phyloP scores from a whole-genome alignment of 2,329 filamentous ascomycete species.

The Apiospora sp. region DNA sequence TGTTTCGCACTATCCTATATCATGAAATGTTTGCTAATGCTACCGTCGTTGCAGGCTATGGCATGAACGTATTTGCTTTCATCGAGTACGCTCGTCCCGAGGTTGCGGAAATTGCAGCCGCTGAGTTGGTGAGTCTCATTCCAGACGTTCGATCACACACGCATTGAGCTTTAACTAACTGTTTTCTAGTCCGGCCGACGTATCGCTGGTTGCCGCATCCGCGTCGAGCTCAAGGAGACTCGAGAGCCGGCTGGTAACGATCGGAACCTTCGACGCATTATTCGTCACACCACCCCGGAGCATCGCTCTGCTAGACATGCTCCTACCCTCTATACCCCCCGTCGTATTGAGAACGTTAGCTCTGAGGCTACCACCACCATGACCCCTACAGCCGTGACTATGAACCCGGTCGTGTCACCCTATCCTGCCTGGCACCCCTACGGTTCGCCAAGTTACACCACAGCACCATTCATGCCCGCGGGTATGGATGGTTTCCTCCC shows the following conservation, averaged over 20 bases:
- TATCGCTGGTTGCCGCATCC: conserved; percentile 43
- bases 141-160: neutral
- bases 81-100: conserved; percentile 50
- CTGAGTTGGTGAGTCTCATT: conserved; percentile 45
- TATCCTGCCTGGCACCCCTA: neutral
- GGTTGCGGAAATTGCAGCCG: conserved; percentile 47
- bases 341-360: neutral
- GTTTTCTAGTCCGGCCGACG: conserved; percentile 42
- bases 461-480: neutral
- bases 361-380: too few relatives aligned
- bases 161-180: conserved; percentile 28
- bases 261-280: conserved; percentile 21
- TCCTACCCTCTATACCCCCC: neutral
- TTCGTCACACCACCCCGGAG: neutral
- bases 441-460: neutral
- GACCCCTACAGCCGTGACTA: neutral
- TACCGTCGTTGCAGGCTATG: conserved; percentile 31
- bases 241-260: conserved; percentile 27
- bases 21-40: neutral
- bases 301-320: too few relatives aligned
- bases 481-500: neutral
- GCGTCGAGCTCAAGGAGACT: conserved; percentile 48
- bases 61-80: conserved; percentile 42
- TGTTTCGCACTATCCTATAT: conserved; percentile 11
- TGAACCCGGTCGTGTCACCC: too few relatives aligned